Base-by-base conservation (phyloP, 192 early-diverging fungal genomes). In the Dissophora ornata region DNA sequence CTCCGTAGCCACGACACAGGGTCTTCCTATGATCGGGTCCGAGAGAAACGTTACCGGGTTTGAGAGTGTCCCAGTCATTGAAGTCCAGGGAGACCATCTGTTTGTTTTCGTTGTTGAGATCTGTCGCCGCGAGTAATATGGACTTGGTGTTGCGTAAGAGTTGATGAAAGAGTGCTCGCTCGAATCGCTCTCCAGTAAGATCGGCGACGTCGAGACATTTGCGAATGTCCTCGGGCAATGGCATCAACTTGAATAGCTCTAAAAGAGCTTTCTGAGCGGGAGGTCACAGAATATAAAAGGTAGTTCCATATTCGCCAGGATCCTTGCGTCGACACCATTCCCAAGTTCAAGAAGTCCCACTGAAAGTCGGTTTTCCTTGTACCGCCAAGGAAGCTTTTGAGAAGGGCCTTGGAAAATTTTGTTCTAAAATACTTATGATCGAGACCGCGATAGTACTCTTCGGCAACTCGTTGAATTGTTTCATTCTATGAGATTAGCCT, bases 341-440 rank as follows among this genome's bases (percentile, higher is more conserved):
- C 60, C 18, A 69, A 50, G 44, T 79, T 67, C n/a, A 79, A 29
- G 50, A 80, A 71, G 18, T 71, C 42, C 54, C 62, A 64, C 26
- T 71, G 62, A 64, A 71, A 80, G 53, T 70, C 51, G 18, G 48
- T 47, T n/a, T 1, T 30, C 29, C 47, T 47, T 11, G 54, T 42
- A 55, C 47, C 58, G 36, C 59, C 53, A 0, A 80, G 41, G 45
- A 80, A 71, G 49, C 58, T 71, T 16, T 56, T 45, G 34, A 40
- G 26, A 38, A 80, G 78, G 9, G 57, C 78, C 13, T 26, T 40
- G 41, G 58, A 60, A 50, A 66, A 66, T 22, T n/a, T n/a, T n/a
- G n/a, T n/a, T n/a, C n/a, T n/a, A n/a, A n/a, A n/a, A n/a, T n/a
- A n/a, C n/a, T n/a, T n/a, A n/a, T n/a, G n/a, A n/a, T n/a, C n/a